Evolutionary conservation across 208 protist genomes (phyloP), one percentile per base, ranked within the genome.

Genomic region (Wallacemonas sp.): DNA sequence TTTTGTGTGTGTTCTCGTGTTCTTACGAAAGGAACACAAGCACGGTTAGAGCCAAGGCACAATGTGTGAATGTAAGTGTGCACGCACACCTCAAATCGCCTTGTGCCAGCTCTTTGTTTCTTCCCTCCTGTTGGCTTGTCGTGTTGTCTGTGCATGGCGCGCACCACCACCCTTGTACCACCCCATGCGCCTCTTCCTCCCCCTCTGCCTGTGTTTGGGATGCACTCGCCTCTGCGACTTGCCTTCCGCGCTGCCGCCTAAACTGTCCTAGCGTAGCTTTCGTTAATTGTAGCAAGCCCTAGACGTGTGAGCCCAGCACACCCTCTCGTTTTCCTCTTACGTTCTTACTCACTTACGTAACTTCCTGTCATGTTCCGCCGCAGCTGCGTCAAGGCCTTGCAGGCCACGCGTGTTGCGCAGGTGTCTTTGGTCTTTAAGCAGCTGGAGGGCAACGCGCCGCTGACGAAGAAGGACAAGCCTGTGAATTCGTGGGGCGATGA

Each of bases 401-500:
- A 82, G 68, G 74, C 76, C 38, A 94, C 88, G 53, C 79, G 83
- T 32, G 65, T 80, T 22, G 74, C 67, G 10, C 81, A 77, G 52
- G 72, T 95, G 37, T 87, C 83, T 26, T 55, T 93, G 24, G 71
- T 91, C 32, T 78, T 95, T 57, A 90, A 92, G 76, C 89, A 95
- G 73, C 69, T 92, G 33, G 86, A 95, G 70, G 79, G 83, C 27
- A 83, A 46, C 39, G 80, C 68, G 59, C 89, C 89, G 10, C 68
- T 95, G 44, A 95, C 89, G 27, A 82, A 88, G 71, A 91, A 91
- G 63, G 84, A 95, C 70, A 87, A 81, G 62, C 82, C 86, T 17
- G 86, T 95, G 37, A 85, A 78, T 73, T 89, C 80, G n/a, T 92
- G 76, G 78, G 68, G 71, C 8, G 89, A 95, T 66, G 89, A 95